Percentiles rank a stretch among this genome's conserved stretches.
These are phyloP conservation scores for Penicillium sp. DNA, from an alignment of 2,329 filamentous ascomycete genomes.

Conservation along the genomic window DNA sequence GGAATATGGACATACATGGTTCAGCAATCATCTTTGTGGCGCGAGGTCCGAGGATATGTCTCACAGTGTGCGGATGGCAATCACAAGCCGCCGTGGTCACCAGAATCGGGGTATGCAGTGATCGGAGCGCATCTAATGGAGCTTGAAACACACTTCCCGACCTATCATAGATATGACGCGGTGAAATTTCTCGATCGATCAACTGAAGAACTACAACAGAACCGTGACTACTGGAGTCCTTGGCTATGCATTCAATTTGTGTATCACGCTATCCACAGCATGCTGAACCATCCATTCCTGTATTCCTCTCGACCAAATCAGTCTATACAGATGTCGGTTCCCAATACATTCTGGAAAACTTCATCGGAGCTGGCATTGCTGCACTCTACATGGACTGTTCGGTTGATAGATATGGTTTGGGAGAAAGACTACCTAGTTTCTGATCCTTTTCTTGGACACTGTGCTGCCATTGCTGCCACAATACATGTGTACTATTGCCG, in stretches of 20 bases:
- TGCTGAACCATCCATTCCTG: conserved; percentile 30
- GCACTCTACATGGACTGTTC: conserved; percentile 49
- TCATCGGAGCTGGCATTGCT: conserved; percentile 46
- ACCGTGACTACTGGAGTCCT: conserved; percentile 28
- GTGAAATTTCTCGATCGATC: conserved; percentile 18
- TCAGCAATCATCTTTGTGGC: conserved; percentile 18
- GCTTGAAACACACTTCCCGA: conserved; percentile 21
- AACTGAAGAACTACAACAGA: conserved; percentile 17
- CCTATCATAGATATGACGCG: conserved; percentile 19
- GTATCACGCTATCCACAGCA: conserved; percentile 28
- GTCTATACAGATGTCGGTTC: conserved; percentile 37
- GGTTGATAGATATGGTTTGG: conserved; percentile 48
- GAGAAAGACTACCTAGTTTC: conserved; percentile 43
- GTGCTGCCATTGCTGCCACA: conserved; percentile 46
- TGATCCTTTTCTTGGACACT: conserved; percentile 48
- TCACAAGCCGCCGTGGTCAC: conserved; percentile 19
- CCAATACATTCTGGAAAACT: conserved; percentile 48
- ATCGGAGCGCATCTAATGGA: conserved; percentile 21
- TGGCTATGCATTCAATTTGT: conserved; percentile 30
- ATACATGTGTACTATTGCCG: conserved; percentile 33
- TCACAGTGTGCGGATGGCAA: conserved; percentile 16
- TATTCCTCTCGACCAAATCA: conserved; percentile 16
- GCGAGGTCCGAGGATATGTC: conserved; percentile 18
- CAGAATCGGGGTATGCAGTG: conserved; percentile 20
- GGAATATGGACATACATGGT: conserved; percentile 22